A percentile compares a stretch with the other conserved stretches of the same genome.
phyloP scores from a whole-genome alignment of 192 early-diverging fungal species.

The Linnemannia zychae region DNA sequence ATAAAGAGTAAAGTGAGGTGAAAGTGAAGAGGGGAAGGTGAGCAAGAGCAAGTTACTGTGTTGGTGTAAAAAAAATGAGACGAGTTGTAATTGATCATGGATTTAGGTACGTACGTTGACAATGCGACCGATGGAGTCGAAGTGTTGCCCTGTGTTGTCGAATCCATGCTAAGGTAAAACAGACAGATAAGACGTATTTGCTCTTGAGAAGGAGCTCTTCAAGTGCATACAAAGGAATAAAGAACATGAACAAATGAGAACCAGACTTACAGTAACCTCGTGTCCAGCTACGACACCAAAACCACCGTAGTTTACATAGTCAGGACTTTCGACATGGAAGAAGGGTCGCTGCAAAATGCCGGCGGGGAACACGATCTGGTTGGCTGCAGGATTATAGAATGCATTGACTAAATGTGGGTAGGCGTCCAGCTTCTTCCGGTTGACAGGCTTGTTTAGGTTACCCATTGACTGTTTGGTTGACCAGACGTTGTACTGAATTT shows the following conservation, averaged over 20 bases:
- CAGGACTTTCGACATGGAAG: constrained; percentile 62
- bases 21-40: not conserved
- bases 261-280: constrained; percentile 59
- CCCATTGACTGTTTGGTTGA: constrained; percentile 19
- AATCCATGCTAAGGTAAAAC: constrained; percentile 56
- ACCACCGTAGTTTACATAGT: constrained; percentile 72
- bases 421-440: constrained; percentile 50
- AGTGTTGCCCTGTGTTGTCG: constrained; percentile 60
- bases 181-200: no score
- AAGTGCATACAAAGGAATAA: not conserved
- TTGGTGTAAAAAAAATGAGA: not conserved
- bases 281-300: constrained; percentile 76
- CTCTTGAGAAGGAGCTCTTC: no score
- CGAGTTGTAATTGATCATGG: no score
- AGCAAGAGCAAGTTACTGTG: not conserved
- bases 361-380: constrained; percentile 42
- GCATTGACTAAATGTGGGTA: constrained; percentile 65
- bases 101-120: constrained; percentile 45
- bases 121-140: constrained; percentile 29
- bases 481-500: constrained; percentile 18
- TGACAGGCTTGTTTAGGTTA: constrained; percentile 38
- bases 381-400: constrained; percentile 56
- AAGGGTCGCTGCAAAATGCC: constrained; percentile 72
- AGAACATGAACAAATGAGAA: not conserved
- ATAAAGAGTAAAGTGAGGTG: not conserved